Evolutionary conservation across 1,139 yeast species (phyloP), one percentile per base, ranked within the genome.

Genomic region (Yamadazyma songkhlaensis): DNA sequence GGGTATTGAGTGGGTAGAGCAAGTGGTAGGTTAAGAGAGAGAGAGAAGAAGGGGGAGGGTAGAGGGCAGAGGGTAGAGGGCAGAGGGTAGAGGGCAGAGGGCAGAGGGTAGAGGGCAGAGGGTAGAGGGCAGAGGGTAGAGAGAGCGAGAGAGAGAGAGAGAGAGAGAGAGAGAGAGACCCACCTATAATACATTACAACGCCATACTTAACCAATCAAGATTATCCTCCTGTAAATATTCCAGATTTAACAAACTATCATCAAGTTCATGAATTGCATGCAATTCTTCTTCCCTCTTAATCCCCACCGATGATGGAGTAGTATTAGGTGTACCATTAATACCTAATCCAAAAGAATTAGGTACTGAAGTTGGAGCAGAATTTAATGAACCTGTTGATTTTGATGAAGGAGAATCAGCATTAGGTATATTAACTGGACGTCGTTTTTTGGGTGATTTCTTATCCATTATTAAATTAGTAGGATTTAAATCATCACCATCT

Each of bases 151-250:
- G n/a, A n/a, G n/a, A n/a, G n/a, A n/a, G n/a, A n/a, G n/a, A n/a
- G n/a, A n/a, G n/a, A n/a, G n/a, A n/a, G n/a, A n/a, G n/a, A n/a
- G n/a, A n/a, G n/a, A n/a, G n/a, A n/a, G n/a, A n/a, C n/a, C n/a
- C n/a, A n/a, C 20, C 20, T 17, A 17, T 17, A 4, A 17, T 17
- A 17, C 8, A 24, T 54, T 46, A 64, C 21, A 61, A 49, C 17
- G 64, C 59, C 67, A 65, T 62, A 39, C 65, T 61, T 30, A 66
- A 52, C 72, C 72, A 66, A 41, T 66, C 72, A 54, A 64, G 59
- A 40, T 61, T 63, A 39, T 53, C 53, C 15, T 50, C 53, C 25
- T 46, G 49, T 21, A 46, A 44, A 24, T 47, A 50, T 29, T 47
- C 52, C 44, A 42, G 42, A 33, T 42, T 48, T 12, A 42, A 30